These are phyloP conservation scores for Leishmania martiniquensis DNA, from an alignment of 208 protist genomes.

Conservation along the genomic window DNA sequence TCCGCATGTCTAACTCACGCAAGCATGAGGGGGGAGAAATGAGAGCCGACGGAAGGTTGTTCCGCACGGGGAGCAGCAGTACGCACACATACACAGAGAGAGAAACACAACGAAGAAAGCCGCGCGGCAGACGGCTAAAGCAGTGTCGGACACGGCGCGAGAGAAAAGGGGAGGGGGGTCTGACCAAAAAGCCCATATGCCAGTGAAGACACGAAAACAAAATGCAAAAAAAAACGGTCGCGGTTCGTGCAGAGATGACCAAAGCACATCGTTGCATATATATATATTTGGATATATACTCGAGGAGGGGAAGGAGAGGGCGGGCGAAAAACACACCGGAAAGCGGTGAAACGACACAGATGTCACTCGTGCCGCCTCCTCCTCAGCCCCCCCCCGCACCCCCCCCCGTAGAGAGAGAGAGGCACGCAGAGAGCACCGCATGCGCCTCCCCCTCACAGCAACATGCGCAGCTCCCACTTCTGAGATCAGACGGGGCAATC, in stretches of 20 bases:
- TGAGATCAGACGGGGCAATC: not conserved
- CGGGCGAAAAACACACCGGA: not conserved
- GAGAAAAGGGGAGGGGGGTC: too few relatives aligned
- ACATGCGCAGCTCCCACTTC: not conserved
- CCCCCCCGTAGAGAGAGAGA: too few relatives aligned
- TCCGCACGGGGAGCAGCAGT: too few relatives aligned
- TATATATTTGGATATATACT: too few relatives aligned
- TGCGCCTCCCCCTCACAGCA: not conserved
- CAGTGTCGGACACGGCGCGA: not conserved
- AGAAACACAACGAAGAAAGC: not conserved
- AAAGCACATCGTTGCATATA: too few relatives aligned
- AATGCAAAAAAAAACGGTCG: not conserved
- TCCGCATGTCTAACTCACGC: not conserved
- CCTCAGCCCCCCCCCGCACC: too few relatives aligned
- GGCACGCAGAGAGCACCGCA: not conserved
- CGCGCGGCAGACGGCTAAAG: too few relatives aligned
- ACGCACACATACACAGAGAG: not conserved
- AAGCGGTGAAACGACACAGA: not conserved
- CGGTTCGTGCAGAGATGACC: too few relatives aligned
- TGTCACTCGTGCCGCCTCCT: not conserved
- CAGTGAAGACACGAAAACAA: not conserved
- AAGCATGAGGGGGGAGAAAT: not conserved
- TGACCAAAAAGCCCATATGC: not conserved
- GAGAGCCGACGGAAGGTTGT: too few relatives aligned
- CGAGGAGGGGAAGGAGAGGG: not conserved